phyloP scores from a whole-genome alignment of 805 yeast genomes.

The Ogataea nakhonphanomensis region DNA sequence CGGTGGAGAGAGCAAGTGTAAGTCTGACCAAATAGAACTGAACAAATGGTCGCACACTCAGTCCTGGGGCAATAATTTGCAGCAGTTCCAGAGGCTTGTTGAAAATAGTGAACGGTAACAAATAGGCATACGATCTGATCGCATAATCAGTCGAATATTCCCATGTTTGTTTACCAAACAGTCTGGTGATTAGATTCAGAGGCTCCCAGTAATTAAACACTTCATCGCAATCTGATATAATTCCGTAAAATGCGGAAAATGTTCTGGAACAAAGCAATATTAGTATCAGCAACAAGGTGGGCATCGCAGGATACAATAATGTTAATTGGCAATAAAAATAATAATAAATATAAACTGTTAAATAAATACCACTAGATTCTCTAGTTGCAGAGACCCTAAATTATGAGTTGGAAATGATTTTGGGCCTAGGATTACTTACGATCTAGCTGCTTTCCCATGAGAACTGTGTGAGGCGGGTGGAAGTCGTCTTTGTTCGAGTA shows the following conservation, averaged over 20 bases:
- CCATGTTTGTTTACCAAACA: slow-evolving; percentile 94
- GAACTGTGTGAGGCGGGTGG: slow-evolving; percentile 36
- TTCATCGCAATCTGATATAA: slow-evolving; percentile 91
- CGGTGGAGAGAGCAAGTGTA: slow-evolving; percentile 38
- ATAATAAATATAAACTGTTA: slow-evolving; percentile 2
- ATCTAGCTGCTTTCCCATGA: slow-evolving; percentile 36
- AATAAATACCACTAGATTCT: neutral
- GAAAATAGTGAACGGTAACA: slow-evolving; percentile 44
- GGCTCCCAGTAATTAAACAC: slow-evolving; percentile 95
- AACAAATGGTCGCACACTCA: slow-evolving; percentile 21
- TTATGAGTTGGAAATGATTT: too few species aligned
- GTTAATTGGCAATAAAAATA: slow-evolving; percentile 10
- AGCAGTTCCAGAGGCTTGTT: slow-evolving; percentile 23
- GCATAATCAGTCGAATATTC: slow-evolving; percentile 90
- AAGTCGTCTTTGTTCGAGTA: slow-evolving; percentile 34
- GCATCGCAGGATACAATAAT: slow-evolving; percentile 1
- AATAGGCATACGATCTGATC: slow-evolving; percentile 80
- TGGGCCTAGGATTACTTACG: slow-evolving; percentile 18
- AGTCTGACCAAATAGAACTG: slow-evolving; percentile 55
- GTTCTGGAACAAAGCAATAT: slow-evolving; percentile 4
- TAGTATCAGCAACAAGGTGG: neutral
- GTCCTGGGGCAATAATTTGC: neutral
- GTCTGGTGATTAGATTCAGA: slow-evolving; percentile 67
- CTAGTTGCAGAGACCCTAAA: too few species aligned
- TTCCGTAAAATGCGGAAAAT: slow-evolving; percentile 41